phyloP scores from a whole-genome alignment of 139 green algal genomes.

The Axilococcus clingmanii region DNA sequence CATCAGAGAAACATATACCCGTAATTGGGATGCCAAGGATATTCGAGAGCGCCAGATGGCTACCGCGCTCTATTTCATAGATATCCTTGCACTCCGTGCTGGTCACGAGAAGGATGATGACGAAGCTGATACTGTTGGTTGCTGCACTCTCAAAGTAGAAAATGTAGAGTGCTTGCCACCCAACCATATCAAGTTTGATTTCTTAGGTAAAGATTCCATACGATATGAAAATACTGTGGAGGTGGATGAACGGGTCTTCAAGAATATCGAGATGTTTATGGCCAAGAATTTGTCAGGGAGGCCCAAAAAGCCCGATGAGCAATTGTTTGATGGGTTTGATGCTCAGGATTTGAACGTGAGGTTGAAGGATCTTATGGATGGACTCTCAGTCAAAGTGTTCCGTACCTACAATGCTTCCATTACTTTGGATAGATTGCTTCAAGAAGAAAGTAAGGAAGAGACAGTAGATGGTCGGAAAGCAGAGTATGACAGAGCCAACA shows the following conservation, averaged over 20 bases:
- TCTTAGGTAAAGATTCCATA: constrained; percentile 99
- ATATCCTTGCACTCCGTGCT: constrained; percentile 94
- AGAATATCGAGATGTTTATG: constrained; percentile 66
- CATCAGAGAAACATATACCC: constrained; percentile 23
- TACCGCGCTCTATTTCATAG: constrained; percentile 94
- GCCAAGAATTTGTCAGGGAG: constrained; percentile 1
- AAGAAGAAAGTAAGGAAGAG: constrained; percentile 23
- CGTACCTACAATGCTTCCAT: constrained; percentile 98
- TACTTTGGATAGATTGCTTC: constrained; percentile 78
- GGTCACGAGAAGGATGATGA: constrained; percentile 98
- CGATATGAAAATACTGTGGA: constrained; percentile 90
- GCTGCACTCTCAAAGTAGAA: constrained; percentile 90
- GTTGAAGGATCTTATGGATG: constrained; percentile 94
- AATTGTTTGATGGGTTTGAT: constrained; percentile 92
- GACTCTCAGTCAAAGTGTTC: constrained; percentile 95
- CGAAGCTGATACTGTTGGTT: constrained; percentile 98
- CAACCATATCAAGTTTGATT: constrained; percentile 90
- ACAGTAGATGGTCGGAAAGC: constrained; percentile 42
- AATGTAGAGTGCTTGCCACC: constrained; percentile 66
- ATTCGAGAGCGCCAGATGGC: constrained; percentile 75
- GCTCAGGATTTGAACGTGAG: constrained; percentile 84
- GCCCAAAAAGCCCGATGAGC: constrained; percentile 57
- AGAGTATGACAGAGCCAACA: constrained; percentile 94
- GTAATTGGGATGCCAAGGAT: constrained; percentile 48
- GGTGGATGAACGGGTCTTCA: constrained; percentile 70